Evolutionary conservation across 345 rosid genomes (phyloP).

Genomic region (Rhodomyrtus tomentosa): DNA sequence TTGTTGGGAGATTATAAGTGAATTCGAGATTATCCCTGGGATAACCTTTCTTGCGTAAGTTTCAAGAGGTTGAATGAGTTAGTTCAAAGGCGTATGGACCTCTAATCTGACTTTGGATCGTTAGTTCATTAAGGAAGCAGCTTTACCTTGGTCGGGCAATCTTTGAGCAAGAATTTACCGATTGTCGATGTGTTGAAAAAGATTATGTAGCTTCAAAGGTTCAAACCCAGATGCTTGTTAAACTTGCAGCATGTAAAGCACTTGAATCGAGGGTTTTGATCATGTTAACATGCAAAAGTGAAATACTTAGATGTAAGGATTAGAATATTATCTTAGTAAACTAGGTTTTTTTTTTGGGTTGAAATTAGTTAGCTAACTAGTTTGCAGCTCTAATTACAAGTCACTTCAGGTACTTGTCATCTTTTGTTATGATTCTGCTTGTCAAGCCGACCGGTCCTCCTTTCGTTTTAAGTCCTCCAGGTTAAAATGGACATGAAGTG

Average conservation of each 20-base stretch:
- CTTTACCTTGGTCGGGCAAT: too few relatives aligned
- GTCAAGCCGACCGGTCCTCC: not conserved
- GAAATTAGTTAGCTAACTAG: not conserved
- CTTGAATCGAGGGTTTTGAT: not conserved
- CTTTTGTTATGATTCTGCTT: not conserved
- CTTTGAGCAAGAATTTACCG: not conserved
- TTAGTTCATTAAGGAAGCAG: too few relatives aligned
- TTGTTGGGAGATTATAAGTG: not conserved
- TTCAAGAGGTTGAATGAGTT: not conserved
- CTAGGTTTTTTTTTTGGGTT: too few relatives aligned
- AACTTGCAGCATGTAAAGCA: not conserved
- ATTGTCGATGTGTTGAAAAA: not conserved
- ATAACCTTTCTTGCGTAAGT: not conserved
- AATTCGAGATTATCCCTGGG: not conserved
- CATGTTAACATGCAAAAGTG: not conserved
- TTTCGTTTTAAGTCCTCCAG: not conserved
- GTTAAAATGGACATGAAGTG: too few relatives aligned
- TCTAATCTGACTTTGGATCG: not conserved
- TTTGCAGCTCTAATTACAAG: not conserved
- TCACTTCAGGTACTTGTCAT: not conserved
- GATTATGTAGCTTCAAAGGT: not conserved
- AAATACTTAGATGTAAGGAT: too few relatives aligned
- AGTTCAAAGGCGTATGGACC: not conserved
- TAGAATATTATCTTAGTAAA: not conserved
- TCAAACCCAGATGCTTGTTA: not conserved